Conservation (phyloP, 495 filamentous ascomycete species). For the Podospora pseudoanserina region DNA sequence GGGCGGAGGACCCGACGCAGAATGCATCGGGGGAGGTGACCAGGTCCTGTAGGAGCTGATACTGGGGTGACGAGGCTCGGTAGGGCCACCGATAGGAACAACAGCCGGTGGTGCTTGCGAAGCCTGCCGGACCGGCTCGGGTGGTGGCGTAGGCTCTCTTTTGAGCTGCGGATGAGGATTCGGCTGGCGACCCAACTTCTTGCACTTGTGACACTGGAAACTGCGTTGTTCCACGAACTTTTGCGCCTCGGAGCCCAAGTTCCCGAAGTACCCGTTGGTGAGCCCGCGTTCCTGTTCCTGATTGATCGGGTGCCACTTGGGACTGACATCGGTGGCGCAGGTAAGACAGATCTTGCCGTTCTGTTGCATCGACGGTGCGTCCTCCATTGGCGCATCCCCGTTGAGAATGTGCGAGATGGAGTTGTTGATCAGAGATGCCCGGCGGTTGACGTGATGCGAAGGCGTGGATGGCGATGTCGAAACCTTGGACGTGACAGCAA, state of each 20-base stretch:
- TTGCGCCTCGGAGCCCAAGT: constrained; percentile 39
- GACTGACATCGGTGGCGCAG: constrained; percentile 58
- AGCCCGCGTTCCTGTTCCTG: constrained; percentile 39
- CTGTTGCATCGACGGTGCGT: constrained; percentile 22
- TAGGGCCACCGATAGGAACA: constrained; percentile 48
- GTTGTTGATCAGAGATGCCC: constrained; percentile 35
- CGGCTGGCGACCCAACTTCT: constrained; percentile 41
- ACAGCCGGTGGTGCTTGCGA: constrained; percentile 39
- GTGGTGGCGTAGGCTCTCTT: constrained; percentile 33
- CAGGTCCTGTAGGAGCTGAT: constrained; percentile 17
- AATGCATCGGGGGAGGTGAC: constrained; percentile 20
- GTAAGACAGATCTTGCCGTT: constrained; percentile 52
- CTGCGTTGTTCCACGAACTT: constrained; percentile 50
- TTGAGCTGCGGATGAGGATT: constrained; percentile 29
- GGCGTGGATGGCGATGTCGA: constrained; percentile 23
- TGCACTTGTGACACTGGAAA: constrained; percentile 57
- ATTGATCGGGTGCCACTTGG: constrained; percentile 56
- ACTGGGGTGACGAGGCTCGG: constrained; percentile 19
- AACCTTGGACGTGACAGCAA: constrained; percentile 40
- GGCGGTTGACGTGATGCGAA: constrained; percentile 30
- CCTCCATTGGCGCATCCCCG: constrained; percentile 23
- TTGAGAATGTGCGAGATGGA: constrained; percentile 17
- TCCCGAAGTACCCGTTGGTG: constrained; percentile 41
- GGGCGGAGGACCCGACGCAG: constrained; percentile 14
- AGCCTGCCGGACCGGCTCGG: constrained; percentile 35